These are phyloP conservation scores for Onygenales sp. DNA, from an alignment of 2,329 filamentous ascomycete species.

Conservation along the genomic window DNA sequence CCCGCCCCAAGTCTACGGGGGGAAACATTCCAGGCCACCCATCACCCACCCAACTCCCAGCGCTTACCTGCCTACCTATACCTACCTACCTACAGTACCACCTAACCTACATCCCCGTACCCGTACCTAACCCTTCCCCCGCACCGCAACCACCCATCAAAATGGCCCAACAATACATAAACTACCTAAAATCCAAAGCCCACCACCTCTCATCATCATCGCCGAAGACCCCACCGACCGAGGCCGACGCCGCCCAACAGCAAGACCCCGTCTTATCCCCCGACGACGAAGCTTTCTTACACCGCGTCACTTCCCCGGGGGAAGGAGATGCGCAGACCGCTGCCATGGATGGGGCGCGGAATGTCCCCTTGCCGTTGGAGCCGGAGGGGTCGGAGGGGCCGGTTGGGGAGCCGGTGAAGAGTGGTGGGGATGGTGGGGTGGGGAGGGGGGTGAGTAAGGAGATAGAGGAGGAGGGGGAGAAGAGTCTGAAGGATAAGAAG, in stretches of 20 bases:
- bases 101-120: background rate
- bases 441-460: conserved; percentile 26
- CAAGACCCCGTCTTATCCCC: conserved; percentile 44
- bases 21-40: no score
- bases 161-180: conserved; percentile 33
- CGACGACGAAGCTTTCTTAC: conserved; percentile 52
- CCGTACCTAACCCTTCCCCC: background rate
- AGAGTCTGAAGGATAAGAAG: conserved; percentile 22
- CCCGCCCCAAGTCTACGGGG: no score
- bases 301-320: conserved; percentile 39
- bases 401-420: conserved; percentile 8
- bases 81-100: no score
- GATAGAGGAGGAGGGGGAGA: conserved; percentile 13
- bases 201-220: conserved; percentile 11
- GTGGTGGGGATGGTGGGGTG: conserved; percentile 16
- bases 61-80: no score
- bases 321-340: conserved; percentile 34
- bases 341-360: conserved; percentile 36
- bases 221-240: conserved; percentile 16
- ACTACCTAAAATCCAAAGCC: conserved; percentile 30
- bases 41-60: no score
- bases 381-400: conserved; percentile 34
- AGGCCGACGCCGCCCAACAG: conserved; percentile 9
- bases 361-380: conserved; percentile 42
- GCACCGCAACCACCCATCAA: background rate